These are phyloP conservation scores for Quercus cerris DNA, from an alignment of 306 rosid species.

Conservation along the genomic window DNA sequence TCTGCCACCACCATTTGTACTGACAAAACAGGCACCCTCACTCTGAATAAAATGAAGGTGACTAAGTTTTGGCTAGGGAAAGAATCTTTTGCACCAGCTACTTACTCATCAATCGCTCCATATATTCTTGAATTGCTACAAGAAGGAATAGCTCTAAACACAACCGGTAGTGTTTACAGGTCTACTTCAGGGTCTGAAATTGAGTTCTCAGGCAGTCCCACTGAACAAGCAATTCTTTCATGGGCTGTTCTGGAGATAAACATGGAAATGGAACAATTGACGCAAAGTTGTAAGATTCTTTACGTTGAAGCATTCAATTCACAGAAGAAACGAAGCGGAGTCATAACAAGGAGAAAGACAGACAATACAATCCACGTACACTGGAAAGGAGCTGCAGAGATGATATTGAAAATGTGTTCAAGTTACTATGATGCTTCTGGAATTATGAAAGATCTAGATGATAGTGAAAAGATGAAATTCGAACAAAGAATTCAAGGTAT, in stretches of 20 bases:
- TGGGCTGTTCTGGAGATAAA: conserved; percentile 36
- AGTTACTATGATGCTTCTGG: conserved; percentile 26
- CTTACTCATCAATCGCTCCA: conserved; percentile 12
- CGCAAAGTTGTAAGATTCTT: neutral
- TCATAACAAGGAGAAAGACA: conserved; percentile 12
- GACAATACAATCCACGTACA: conserved; percentile 28
- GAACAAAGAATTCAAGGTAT: conserved; percentile 20
- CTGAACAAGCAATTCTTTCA: conserved; percentile 47
- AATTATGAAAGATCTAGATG: neutral
- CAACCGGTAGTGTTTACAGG: conserved; percentile 36
- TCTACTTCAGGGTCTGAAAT: conserved; percentile 5
- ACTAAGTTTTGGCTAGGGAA: conserved; percentile 31
- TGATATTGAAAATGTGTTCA: conserved; percentile 17
- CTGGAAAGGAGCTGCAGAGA: conserved; percentile 48
- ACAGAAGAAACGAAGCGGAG: conserved; percentile 34
- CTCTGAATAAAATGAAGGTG: conserved; percentile 41
- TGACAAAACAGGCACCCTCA: conserved; percentile 43
- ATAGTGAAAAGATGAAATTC: neutral
- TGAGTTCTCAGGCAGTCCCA: conserved; percentile 43
- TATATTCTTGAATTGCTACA: conserved; percentile 7
- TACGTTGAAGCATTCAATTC: conserved; percentile 47
- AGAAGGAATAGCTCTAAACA: conserved; percentile 42
- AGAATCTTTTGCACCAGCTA: neutral
- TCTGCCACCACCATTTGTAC: conserved; percentile 40
- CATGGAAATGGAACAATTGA: conserved; percentile 29